phyloP scores from a whole-genome alignment of 1,284 basidiomycete species.

The Athelia sp. region DNA sequence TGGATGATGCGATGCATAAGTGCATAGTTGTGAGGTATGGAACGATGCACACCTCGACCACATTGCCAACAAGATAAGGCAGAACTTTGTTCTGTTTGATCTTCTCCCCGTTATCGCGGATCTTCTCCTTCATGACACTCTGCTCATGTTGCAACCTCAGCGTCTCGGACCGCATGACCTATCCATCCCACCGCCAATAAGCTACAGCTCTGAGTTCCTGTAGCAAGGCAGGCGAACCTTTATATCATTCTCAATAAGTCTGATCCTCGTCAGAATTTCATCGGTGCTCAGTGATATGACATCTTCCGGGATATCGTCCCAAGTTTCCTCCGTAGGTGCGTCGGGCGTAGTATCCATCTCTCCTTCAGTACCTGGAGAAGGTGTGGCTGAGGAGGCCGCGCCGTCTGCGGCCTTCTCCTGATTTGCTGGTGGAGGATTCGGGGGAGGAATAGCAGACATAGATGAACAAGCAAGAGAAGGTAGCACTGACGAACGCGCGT shows the following conservation, averaged over 20 bases:
- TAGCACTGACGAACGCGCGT: constrained; percentile 35
- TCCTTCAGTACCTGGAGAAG: constrained; percentile 31
- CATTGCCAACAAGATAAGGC: constrained; percentile 96
- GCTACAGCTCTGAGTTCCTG: neutral
- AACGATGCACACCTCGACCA: constrained; percentile 73
- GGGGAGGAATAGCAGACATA: constrained; percentile 66
- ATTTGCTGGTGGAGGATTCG: constrained; percentile 43
- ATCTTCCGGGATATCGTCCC: constrained; percentile 81
- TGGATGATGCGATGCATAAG: constrained; percentile 3
- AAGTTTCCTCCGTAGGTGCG: constrained; percentile 66
- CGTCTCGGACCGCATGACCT: constrained; percentile 96
- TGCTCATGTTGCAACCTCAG: constrained; percentile 92
- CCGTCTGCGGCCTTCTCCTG: constrained; percentile 46
- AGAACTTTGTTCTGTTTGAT: constrained; percentile 99
- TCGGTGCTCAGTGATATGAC: constrained; percentile 71
- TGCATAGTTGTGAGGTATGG: neutral
- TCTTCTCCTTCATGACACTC: constrained; percentile 95
- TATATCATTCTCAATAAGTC: constrained; percentile 92
- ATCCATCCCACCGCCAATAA: neutral
- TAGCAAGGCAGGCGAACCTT: constrained; percentile 49
- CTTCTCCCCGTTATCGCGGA: constrained; percentile 97
- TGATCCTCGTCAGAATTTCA: constrained; percentile 81
- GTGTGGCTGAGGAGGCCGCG: constrained; percentile 26
- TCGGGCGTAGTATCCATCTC: constrained; percentile 74
- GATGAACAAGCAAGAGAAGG: constrained; percentile 16